Evolutionary conservation across 2,329 filamentous ascomycete species (phyloP), one percentile per base, ranked within the genome.

Genomic region (Colletotrichum camelliae): DNA sequence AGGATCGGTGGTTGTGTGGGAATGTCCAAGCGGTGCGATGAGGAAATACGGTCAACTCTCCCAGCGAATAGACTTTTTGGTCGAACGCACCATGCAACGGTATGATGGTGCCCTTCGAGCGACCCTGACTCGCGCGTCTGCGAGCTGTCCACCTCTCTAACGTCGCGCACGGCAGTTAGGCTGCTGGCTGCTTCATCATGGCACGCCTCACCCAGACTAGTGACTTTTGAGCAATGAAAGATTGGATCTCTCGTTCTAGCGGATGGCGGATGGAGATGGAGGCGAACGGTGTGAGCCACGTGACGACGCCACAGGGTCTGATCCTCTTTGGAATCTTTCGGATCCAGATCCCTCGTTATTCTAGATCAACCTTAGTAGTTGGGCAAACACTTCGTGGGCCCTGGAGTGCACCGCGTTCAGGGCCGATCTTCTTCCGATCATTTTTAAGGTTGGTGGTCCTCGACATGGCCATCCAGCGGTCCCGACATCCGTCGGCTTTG

Each of bases 81-180:
- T 72, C 72, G 72, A 75, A 72, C 68, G 39, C 72, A 35, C 52
- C 72, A 67, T 75, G 72, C 72, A 75, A 67, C 68, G 31, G 48
- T 55, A 39, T 60, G 48, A 61, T 66, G 60, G 37, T 15, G 52
- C 52, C 9, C 24, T 33, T 7, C 13, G 21, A 18, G 48, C 18
- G 15, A 66, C 18, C 12, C 35, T 74, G 48, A 74, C 72, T 74
- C 72, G 52, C 24, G 48, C 35, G 24, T 33, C 43, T 67, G 65
- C 48, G 33, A 39, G 13, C 35, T 10, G 27, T 37, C 65, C 29
- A 7, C 27, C n/a, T 67, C 43, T 18, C 18, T 31, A 33, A 67
- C 65, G 18, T 57, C 24, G 43, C 65, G 29, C 29, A 35, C 65
- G 65, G 65, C 31, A 37, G 48, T 27, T 58, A 4, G 12, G 37